phyloP scores from a whole-genome alignment of 176 grass and related monocot genomes.

The Ampelocalamus luodianensis region DNA sequence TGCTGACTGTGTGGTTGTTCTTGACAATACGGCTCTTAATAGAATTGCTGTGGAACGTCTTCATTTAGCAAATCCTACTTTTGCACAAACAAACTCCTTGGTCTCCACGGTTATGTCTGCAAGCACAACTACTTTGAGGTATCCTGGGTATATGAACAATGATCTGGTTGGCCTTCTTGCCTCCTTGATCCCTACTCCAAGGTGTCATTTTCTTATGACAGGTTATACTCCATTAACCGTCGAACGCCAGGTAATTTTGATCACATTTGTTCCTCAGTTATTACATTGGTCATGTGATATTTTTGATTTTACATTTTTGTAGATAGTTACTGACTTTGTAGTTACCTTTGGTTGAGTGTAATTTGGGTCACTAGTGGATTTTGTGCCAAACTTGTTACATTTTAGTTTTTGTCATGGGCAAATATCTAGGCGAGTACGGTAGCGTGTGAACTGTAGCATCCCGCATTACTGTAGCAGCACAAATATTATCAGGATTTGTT shows the following conservation, averaged over 20 bases:
- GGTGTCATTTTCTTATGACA: conserved; percentile 99
- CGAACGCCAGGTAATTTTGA: conserved; percentile 86
- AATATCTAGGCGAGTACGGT: too few species aligned
- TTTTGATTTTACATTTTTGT: conserved; percentile 16
- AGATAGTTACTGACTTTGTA: background rate
- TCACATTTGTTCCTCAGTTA: conserved; percentile 9
- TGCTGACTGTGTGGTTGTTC: conserved; percentile 97
- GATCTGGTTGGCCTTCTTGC: conserved; percentile 98
- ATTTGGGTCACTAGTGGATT: conserved; percentile 25
- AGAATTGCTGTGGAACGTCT: conserved; percentile 97
- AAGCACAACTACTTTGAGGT: conserved; percentile 94
- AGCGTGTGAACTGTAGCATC: too few species aligned
- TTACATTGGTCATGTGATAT: conserved; percentile 9
- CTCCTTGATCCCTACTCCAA: conserved; percentile 91
- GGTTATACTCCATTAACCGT: conserved; percentile 97
- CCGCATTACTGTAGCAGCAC: too few species aligned
- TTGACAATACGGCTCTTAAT: conserved; percentile 98
- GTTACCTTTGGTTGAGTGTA: conserved; percentile 19
- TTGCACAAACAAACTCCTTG: conserved; percentile 96
- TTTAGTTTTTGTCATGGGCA: too few species aligned
- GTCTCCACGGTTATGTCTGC: conserved; percentile 99
- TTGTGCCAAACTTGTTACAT: background rate
- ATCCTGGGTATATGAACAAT: conserved; percentile 99
- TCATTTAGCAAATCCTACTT: conserved; percentile 93
- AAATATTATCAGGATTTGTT: too few species aligned